Evolutionary conservation across 2,329 filamentous ascomycete species (phyloP), one percentile per base, ranked within the genome.

Genomic region (Onygena corvina): DNA sequence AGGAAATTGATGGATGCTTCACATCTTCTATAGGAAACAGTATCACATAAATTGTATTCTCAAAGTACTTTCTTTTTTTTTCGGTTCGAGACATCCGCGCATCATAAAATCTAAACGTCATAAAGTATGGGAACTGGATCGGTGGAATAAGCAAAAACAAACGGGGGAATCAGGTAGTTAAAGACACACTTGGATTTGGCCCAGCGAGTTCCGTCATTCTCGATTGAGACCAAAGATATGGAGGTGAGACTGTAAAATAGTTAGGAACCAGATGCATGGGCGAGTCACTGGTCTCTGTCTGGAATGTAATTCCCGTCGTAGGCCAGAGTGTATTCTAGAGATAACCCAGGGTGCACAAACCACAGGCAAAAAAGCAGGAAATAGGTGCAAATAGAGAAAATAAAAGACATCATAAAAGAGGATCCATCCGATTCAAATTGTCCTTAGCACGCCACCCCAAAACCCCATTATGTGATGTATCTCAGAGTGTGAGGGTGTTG

Each of bases 61-160:
- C 18, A 12, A 25, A 30, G 12, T n/a, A 33, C 42, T 30, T 46
- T 44, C 42, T 30, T 46, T 44, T 44, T 46, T 33, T 46, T 36
- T 36, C 14, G 23, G 31, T 46, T 31, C 42, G 31, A 46, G 29
- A 25, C 42, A 30, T 46, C 25, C 18, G 42, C 25, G 42, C 42
- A 14, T 46, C 42, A 30, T 46, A 46, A 40, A 47, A 47, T 47
- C 45, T 47, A 47, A 35, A 35, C 45, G 20, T 47, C 31, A 31
- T 47, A 40, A 40, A 7, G 36, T 40, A 45, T 20, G 21, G 23
- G 42, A 46, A 30, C 30, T 14, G 29, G 16, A 9, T 14, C 12
- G 29, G 25, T 8, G 12, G 42, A 30, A 9, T n/a, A 47, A 25
- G 6, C n/a, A n/a, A 46, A 16, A 33, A 35, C 25, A 47, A 47